A percentile compares a stretch with the other conserved stretches of the same genome.
Conservation (phyloP, 345 rosid genomes). For the Bruguiera parviflora region DNA sequence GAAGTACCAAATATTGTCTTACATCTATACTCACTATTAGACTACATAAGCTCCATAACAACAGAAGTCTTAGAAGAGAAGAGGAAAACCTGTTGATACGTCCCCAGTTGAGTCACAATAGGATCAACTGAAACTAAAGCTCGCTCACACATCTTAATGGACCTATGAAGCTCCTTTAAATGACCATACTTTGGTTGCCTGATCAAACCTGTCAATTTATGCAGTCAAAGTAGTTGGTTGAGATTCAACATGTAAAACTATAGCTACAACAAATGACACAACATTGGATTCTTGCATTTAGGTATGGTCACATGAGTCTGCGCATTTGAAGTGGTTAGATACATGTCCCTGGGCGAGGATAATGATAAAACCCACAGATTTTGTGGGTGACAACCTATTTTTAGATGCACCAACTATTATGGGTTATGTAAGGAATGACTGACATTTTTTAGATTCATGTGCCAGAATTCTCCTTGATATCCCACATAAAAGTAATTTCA, state of each 20-base stretch:
- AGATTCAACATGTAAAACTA: background rate
- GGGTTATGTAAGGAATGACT: no score
- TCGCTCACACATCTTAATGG: constrained; percentile 89
- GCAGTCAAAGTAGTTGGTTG: background rate
- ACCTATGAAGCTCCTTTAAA: constrained; percentile 89
- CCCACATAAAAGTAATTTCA: background rate
- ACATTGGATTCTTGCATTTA: background rate
- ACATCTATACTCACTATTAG: constrained; percentile 17
- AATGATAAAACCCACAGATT: no score
- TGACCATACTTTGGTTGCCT: constrained; percentile 97
- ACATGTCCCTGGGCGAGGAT: background rate
- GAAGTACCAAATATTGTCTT: constrained; percentile 11
- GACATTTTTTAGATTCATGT: no score
- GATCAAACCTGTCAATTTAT: constrained; percentile 56
- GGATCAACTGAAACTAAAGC: constrained; percentile 85
- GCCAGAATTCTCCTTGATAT: background rate
- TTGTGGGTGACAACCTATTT: no score
- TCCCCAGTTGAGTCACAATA: constrained; percentile 72
- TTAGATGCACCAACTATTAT: no score
- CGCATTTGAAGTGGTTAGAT: background rate
- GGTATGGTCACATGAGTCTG: background rate
- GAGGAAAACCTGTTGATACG: constrained; percentile 67
- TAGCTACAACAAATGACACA: background rate
- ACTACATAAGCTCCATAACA: background rate
- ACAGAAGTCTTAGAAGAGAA: background rate